Evolutionary conservation across 1,284 basidiomycete species (phyloP), one percentile per base, ranked within the genome.

Genomic region (Leucoagaricus sp.): DNA sequence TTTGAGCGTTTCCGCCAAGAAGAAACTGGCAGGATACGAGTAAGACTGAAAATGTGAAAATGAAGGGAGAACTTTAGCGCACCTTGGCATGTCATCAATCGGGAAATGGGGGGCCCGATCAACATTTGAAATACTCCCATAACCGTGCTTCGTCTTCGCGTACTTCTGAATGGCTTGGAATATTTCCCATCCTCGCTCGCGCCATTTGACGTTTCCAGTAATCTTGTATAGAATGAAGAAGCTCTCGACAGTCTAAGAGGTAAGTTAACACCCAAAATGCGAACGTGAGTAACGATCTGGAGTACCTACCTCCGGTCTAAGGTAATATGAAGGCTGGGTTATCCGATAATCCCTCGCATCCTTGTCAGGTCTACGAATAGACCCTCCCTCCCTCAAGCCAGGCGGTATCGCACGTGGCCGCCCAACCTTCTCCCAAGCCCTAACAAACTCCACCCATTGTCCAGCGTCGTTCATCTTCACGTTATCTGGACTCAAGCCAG

Each of bases 61-160:
- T 40, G 17, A 21, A 25, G 47, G 56, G 15, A n/a, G n/a, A n/a
- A n/a, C n/a, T 4, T 23, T 15, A 9, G 61, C 72, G 40, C 38
- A 87, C 87, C 87, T 91, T 0, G 88, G 89, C 86, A 88, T 87
- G 31, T 83, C 78, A 60, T 91, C 80, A 17, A 69, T 70, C 57
- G 75, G 57, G 33, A 58, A 47, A 17, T 75, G 66, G 9, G 67
- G 64, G 0, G 64, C 57, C n/a, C 58, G 51, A 49, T 85, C 76
- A 13, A 89, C 79, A 56, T 75, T 70, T 59, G 69, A 52, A 52
- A 92, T 66, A 57, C 78, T 82, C 23, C 89, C 74, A 66, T 90
- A 86, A 44, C 91, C 87, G 49, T 74, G 78, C 33, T 71, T 61
- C 1, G 81, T 82, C 65, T 78, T 76, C 40, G 85, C 68, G 60